Evolutionary conservation across 495 filamentous ascomycete species (phyloP).

Genomic region (Neurospora sp.): DNA sequence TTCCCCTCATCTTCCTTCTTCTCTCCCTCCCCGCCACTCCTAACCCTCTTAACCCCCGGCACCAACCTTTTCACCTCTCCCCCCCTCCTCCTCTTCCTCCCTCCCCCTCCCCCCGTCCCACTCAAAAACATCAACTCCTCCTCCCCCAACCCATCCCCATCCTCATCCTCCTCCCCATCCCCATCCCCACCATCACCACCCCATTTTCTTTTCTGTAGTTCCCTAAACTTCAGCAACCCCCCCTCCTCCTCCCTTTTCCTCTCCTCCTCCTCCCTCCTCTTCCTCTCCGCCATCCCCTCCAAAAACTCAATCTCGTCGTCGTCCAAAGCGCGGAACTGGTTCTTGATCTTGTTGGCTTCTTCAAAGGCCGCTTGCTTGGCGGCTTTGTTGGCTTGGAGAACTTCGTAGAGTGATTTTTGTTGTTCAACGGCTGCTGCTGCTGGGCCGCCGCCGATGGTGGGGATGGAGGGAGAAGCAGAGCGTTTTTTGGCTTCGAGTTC

Average conservation of each 20-base stretch:
- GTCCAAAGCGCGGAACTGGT: conserved; percentile 90
- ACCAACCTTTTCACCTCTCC: conserved; percentile 1
- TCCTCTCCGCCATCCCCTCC: conserved; percentile 62
- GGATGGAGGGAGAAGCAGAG: neutral
- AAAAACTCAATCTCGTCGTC: conserved; percentile 92
- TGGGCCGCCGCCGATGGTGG: neutral
- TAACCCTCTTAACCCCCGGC: conserved; percentile 12
- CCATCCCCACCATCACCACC: conserved; percentile 26
- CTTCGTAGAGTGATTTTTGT: conserved; percentile 73
- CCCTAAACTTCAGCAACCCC: conserved; percentile 59
- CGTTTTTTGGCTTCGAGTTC: conserved; percentile 51
- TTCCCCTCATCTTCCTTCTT: conserved; percentile 5
- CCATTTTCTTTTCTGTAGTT: conserved; percentile 48
- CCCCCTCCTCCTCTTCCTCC: conserved; percentile 4
- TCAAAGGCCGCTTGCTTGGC: conserved; percentile 96
- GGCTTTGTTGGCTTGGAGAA: conserved; percentile 89
- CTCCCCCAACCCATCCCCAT: conserved; percentile 1
- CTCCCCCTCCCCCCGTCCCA: neutral
- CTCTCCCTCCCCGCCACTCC: conserved; percentile 1
- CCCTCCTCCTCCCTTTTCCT: conserved; percentile 66
- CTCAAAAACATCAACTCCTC: neutral
- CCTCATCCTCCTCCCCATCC: conserved; percentile 10
- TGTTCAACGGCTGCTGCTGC: conserved; percentile 22
- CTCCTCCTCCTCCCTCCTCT: conserved; percentile 58
- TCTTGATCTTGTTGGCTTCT: conserved; percentile 74